Evolutionary conservation across 495 filamentous ascomycete genomes (phyloP).

Genomic region (Trichoderma gamsii): DNA sequence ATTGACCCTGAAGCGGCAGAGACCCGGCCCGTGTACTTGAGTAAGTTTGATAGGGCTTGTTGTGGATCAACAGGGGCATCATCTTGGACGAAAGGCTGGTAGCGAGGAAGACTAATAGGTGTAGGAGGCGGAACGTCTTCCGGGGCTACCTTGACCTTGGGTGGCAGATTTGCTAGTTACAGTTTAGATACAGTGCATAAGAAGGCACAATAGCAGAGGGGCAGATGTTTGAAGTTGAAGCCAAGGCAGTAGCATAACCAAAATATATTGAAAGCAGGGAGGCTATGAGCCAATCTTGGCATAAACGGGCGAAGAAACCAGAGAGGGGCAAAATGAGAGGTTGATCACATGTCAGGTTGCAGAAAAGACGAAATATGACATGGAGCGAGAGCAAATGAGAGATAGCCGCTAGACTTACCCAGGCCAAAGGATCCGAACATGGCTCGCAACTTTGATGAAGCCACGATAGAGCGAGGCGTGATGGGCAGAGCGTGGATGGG

Average conservation of each 20-base stretch:
- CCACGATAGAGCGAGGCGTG: not conserved
- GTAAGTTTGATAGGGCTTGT: constrained; percentile 34
- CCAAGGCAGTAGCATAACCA: not conserved
- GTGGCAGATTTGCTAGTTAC: constrained; percentile 2
- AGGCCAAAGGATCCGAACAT: constrained; percentile 9
- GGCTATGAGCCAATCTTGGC: not conserved
- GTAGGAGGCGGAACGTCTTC: constrained; percentile 13
- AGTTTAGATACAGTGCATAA: not conserved
- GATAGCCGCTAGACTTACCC: not conserved
- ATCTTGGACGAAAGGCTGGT: constrained; percentile 14
- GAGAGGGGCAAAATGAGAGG: not conserved
- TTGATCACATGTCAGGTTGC: not conserved
- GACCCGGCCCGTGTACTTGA: constrained; percentile 44
- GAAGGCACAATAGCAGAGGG: not conserved
- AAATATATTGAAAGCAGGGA: not conserved
- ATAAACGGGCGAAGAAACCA: not conserved
- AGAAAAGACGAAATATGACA: not conserved
- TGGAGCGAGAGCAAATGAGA: not conserved
- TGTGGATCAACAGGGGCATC: constrained; percentile 19
- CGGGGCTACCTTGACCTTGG: constrained; percentile 13
- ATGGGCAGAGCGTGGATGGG: not conserved
- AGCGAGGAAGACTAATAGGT: constrained; percentile 3
- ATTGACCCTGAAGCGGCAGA: constrained; percentile 30
- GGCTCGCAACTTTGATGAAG: not conserved
- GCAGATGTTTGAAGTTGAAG: not conserved